Evolutionary conservation across 2,329 filamentous ascomycete species (phyloP).

Genomic region (Paramyrothecium roridum): DNA sequence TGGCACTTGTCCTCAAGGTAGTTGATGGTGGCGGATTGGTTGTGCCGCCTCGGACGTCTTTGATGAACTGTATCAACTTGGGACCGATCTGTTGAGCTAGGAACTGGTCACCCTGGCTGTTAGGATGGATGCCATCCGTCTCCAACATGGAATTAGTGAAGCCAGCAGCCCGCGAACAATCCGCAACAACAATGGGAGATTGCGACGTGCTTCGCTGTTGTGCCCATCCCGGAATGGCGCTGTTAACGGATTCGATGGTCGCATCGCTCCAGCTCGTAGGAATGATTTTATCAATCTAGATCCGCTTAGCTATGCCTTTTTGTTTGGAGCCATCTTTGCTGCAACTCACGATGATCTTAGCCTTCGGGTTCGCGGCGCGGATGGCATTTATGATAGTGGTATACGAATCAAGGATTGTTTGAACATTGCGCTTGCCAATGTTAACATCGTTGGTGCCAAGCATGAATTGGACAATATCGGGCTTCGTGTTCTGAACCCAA

Average conservation of each 20-base stretch:
- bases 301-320: not conserved
- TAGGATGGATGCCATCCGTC: constrained; percentile 37
- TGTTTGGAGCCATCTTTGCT: not conserved
- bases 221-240: constrained; percentile 33
- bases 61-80: constrained; percentile 26
- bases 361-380: constrained; percentile 29
- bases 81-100: constrained; percentile 27
- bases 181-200: constrained; percentile 36
- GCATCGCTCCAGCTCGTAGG: constrained; percentile 13
- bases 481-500: constrained; percentile 31
- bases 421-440: constrained; percentile 11
- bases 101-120: constrained; percentile 26
- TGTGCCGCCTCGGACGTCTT: constrained; percentile 6
- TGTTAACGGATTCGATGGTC: constrained; percentile 27
- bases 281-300: constrained; percentile 1
- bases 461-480: constrained; percentile 42
- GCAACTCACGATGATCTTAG: constrained; percentile 35
- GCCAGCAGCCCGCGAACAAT: constrained; percentile 29
- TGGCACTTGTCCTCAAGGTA: not conserved
- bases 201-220: constrained; percentile 25
- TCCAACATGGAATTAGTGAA: constrained; percentile 24
- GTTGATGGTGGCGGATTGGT: not conserved
- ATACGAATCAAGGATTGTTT: constrained; percentile 1
- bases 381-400: constrained; percentile 16
- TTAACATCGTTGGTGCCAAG: constrained; percentile 41